phyloP scores from a whole-genome alignment of 768 basidiomycete species.

The Amyloporia xantha region DNA sequence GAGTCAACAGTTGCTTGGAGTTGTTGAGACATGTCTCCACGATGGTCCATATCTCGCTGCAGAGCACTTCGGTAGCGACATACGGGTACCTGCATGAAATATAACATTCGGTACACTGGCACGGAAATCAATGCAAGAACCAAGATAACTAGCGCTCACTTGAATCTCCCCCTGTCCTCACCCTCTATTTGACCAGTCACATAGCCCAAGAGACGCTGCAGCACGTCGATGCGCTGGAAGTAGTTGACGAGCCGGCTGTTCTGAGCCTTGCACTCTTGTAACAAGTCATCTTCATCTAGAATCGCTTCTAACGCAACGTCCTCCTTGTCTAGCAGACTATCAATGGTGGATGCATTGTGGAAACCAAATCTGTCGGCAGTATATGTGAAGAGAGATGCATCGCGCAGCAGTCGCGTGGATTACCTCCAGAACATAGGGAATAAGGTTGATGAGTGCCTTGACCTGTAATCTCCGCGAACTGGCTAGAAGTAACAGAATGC shows the following conservation, averaged over 20 bases:
- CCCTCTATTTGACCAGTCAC: constrained; percentile 83
- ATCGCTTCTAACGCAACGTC: constrained; percentile 86
- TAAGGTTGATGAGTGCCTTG: not conserved
- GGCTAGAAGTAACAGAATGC: not conserved
- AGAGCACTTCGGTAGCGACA: constrained; percentile 90
- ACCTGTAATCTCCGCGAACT: not conserved
- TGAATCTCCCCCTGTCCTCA: constrained; percentile 72
- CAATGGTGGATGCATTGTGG: constrained; percentile 83
- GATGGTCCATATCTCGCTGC: constrained; percentile 93
- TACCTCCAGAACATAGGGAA: constrained; percentile 45
- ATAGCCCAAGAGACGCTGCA: constrained; percentile 76
- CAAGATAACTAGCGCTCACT: constrained; percentile 43
- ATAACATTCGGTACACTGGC: not conserved
- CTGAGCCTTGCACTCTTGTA: constrained; percentile 93
- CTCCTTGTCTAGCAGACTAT: constrained; percentile 85
- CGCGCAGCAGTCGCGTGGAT: constrained; percentile 8
- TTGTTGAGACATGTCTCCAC: constrained; percentile 81
- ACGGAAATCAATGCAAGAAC: not conserved
- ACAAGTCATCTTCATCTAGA: constrained; percentile 87
- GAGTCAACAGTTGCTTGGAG: constrained; percentile 62
- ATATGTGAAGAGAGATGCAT: constrained; percentile 12
- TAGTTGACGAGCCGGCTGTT: constrained; percentile 87
- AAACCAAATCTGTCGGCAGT: constrained; percentile 70
- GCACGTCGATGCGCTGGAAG: constrained; percentile 74
- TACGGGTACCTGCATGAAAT: constrained; percentile 72